Evolutionary conservation across 2,329 filamentous ascomycete genomes (phyloP).

Genomic region (Botrytis galanthina): DNA sequence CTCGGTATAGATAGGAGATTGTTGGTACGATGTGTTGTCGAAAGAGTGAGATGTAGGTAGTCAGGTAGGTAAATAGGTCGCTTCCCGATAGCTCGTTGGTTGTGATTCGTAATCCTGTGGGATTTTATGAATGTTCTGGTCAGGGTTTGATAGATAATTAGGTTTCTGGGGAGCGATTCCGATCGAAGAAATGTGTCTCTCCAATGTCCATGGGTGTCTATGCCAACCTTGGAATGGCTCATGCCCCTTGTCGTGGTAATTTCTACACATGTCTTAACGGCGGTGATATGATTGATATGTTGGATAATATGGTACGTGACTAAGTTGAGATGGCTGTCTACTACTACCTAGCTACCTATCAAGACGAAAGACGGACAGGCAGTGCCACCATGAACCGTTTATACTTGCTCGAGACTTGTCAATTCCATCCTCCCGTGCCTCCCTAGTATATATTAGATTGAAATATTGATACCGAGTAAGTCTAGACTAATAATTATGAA

Average conservation of each 20-base stretch:
- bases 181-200: background rate
- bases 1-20: background rate
- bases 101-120: background rate
- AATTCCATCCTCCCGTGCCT: background rate
- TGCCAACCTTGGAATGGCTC: too few relatives aligned
- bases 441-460: background rate
- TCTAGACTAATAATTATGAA: background rate
- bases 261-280: background rate
- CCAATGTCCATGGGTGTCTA: too few relatives aligned
- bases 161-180: background rate
- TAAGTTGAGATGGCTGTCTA: too few relatives aligned
- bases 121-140: too few relatives aligned
- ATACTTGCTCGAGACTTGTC: background rate
- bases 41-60: too few relatives aligned
- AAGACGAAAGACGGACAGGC: background rate
- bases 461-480: background rate
- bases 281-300: background rate
- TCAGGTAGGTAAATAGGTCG: background rate
- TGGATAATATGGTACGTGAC: too few relatives aligned
- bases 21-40: background rate
- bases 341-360: background rate
- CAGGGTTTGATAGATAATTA: background rate
- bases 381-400: background rate
- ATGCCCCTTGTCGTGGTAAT: background rate
- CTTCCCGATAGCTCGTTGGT: too few relatives aligned